Evolutionary conservation across 257 asterid species (phyloP), one percentile per base, ranked within the genome.

Genomic region (Primulina huaijiensis): DNA sequence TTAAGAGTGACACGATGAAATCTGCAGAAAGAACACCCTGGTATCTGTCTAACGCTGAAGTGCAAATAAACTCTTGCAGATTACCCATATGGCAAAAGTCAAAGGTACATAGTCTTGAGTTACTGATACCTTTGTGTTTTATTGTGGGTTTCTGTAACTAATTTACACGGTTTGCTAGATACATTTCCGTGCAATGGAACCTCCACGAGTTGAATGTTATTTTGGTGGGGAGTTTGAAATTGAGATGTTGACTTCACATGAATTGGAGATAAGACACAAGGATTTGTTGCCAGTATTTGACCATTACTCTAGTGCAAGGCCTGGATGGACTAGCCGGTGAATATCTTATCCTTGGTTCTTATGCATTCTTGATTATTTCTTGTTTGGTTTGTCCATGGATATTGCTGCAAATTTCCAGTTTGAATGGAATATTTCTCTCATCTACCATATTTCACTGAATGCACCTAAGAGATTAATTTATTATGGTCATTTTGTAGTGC

Each of bases 21-120:
- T 73, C 79, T 21, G 35, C 72, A 14, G 95, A 83, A 62, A 86
- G 84, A 72, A 70, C 80, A 33, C 86, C 78, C 25, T 79, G 80
- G 89, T 81, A 84, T 75, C 69, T 86, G 58, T 88, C 92, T 27
- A 82, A 83, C 66, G 95, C 90, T 62, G 95, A 88, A 80, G 92
- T 88, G 72, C 90, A 88, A 72, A 81, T 84, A 72, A 72, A 78
- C 61, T 81, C 88, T 61, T 73, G 78, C 73, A 82, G 90, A 35
- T 33, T 72, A 23, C 92, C 87, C 65, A 70, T 88, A 75, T 88
- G 95, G 95, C 90, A 82, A 70, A 86, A 84, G 76, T 68, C 84
- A 1, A 82, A 82, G 89, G 91, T 82, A 81, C 38, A 8, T n/a
- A 20, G 37, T 6, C 33, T n/a, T 63, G 14, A 27, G 17, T 62